Base-by-base conservation (phyloP, 139 green algal species). In the Medakamo hakoo region DNA sequence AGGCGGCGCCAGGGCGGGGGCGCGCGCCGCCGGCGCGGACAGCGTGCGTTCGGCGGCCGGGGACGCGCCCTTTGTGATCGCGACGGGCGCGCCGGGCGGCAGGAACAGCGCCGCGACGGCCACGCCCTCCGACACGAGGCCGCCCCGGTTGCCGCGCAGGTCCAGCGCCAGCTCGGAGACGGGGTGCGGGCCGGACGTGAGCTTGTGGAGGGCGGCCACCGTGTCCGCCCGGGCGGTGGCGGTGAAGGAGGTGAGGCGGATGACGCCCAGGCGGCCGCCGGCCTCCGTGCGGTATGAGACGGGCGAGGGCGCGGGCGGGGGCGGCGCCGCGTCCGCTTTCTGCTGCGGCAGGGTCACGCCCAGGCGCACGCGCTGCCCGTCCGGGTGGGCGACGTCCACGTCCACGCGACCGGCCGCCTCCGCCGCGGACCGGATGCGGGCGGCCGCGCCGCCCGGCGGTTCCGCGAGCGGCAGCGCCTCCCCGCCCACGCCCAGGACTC, bases 91-190 rank as follows among this genome's bases (percentile, higher is more conserved):
- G 78, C 61, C 75, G 20, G 40, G 40, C 40, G 74, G 71, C 48
- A 97, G 69, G 66, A 96, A 97, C 30, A 97, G 79, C 22, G 65
- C 30, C 19, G 86, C 82, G 14, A 93, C 84, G 72, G 96, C 91
- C 3, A 97, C 68, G 4, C 89, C 91, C 66, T 93, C 87, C 2
- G 74, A 73, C 26, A 97, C 87, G 21, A 98, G 75, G 5, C 88
- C 87, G 9, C 87, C 88, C 22, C 84, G 82, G 77, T 98, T 98
- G 74, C 94, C 88, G 14, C 90, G 72, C 49, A 98, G 72, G 78
- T 98, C 92, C 57, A 98, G 81, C 23, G 62, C 68, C 28, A 58
- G 63, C 66, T 84, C 49, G 49, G 92, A 68, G n/a, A n/a, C n/a
- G n/a, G n/a, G n/a, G n/a, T n/a, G n/a, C n/a, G n/a, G n/a, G n/a